Evolutionary conservation across 2,329 filamentous ascomycete species (phyloP).

Genomic region (Arthrobotrys sinensis): DNA sequence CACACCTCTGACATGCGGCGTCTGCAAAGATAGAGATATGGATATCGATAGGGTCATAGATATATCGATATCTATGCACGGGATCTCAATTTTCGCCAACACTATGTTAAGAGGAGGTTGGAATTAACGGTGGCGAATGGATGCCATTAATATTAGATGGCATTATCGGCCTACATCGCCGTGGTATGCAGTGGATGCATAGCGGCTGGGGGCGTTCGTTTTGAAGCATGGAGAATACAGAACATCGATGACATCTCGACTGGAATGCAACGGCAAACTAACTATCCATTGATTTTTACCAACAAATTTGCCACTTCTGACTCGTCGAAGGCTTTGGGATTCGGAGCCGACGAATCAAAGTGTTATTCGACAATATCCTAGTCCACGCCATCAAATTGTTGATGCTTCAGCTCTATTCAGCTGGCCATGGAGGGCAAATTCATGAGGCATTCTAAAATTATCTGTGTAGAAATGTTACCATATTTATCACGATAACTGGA

Average conservation of each 20-base stretch:
- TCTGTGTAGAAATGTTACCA: not conserved
- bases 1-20: constrained; percentile 37
- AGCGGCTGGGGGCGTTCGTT: constrained; percentile 3
- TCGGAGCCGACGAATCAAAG: not conserved
- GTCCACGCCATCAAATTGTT: not conserved
- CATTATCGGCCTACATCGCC: constrained; percentile 26
- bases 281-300: not conserved
- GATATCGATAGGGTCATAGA: constrained; percentile 5
- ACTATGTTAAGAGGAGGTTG: not conserved
- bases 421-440: constrained; percentile 8
- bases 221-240: constrained; percentile 3
- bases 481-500: constrained; percentile 28
- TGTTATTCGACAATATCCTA: not conserved
- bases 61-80: not conserved
- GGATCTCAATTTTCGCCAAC: not conserved
- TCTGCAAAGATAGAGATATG: constrained; percentile 6
- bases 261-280: constrained; percentile 28
- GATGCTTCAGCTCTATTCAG: constrained; percentile 22
- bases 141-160: constrained; percentile 4
- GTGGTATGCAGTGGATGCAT: constrained; percentile 29
- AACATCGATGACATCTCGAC: constrained; percentile 8
- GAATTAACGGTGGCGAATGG: constrained; percentile 18
- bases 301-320: constrained; percentile 11
- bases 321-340: constrained; percentile 6
- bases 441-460: constrained; percentile 17